A percentile compares a stretch with the other conserved stretches of the same genome.
phyloP scores from a whole-genome alignment of 371 early-diverging fungal species.

The Chytridium lagenaria region DNA sequence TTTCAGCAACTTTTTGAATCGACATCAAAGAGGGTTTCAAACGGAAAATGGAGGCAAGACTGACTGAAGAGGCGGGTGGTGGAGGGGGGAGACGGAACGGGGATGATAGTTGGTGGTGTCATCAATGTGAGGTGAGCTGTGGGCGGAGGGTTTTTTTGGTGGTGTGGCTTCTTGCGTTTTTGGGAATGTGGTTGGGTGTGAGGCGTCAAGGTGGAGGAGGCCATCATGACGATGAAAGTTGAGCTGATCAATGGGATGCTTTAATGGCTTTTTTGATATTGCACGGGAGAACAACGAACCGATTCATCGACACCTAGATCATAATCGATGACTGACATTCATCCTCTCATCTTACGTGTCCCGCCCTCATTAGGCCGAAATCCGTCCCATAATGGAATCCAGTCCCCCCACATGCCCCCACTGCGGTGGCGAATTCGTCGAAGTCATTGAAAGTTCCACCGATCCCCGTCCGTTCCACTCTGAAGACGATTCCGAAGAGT shows the following conservation, averaged over 20 bases:
- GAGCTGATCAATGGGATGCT: too few relatives aligned
- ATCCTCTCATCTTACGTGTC: background rate
- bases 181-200: background rate
- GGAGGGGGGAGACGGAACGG: background rate
- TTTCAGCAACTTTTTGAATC: too few relatives aligned
- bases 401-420: slow-evolving; percentile 39
- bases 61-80: background rate
- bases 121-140: slow-evolving; percentile 29
- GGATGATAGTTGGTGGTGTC: slow-evolving; percentile 28
- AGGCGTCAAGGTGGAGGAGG: background rate
- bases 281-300: too few relatives aligned
- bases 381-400: slow-evolving; percentile 27
- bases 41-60: background rate
- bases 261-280: too few relatives aligned
- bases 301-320: too few relatives aligned
- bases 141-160: too few relatives aligned
- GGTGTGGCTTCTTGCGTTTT: background rate
- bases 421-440: slow-evolving; percentile 46
- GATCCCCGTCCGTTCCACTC: slow-evolving; percentile 1
- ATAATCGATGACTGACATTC: too few relatives aligned
- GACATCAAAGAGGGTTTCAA: background rate
- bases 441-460: slow-evolving; percentile 25
- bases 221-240: too few relatives aligned
- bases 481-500: slow-evolving; percentile 25
- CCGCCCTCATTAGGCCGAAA: slow-evolving; percentile 19